Evolutionary conservation across 495 filamentous ascomycete species (phyloP), one percentile per base, ranked within the genome.

Genomic region (Penicillium bovifimosum): DNA sequence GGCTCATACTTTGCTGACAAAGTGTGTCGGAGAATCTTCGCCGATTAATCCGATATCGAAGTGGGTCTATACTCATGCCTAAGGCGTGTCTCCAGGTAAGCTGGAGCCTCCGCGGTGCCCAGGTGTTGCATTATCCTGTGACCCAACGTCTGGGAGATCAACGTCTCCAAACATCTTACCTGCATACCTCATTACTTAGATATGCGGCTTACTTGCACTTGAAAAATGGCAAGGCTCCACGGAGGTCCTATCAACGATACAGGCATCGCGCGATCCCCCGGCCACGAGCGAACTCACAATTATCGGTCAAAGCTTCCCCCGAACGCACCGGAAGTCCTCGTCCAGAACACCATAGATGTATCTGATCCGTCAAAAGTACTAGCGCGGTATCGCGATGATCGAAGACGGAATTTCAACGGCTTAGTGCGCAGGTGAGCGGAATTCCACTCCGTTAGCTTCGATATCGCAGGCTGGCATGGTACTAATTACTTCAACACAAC

Each of bases 361-460:
- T 67, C 64, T 0, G 70, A 79, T 42, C 65, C 73, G 2, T 66
- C 72, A 5, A 65, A 72, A 38, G 72, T 79, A 1, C 64, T 80
- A 14, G 61, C 73, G 5, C 67, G 76, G 55, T 73, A 74, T 58
- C 69, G 75, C 35, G 74, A 77, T 46, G 77, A 80, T 41, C 73
- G 79, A 26, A 64, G 72, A 45, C 66, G 75, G 26, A 66, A 71
- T n/a, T 81, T 78, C 47, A 77, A 80, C 52, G 47, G 66, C n/a
- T 63, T 81, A 34, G 76, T 81, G 20, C 72, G 74, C 56, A 73
- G 75, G 77, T 78, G 50, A 66, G 68, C 63, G 28, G 43, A 54
- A 50, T 44, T 41, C 29, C 55, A 34, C 39, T 24, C 7, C 7
- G 7, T 68, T 51, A 38, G 16, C 39, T 16, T 27, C 39, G 14